Base-by-base conservation (phyloP, 768 basidiomycete species). In the Tricholoma hemisulphureum region DNA sequence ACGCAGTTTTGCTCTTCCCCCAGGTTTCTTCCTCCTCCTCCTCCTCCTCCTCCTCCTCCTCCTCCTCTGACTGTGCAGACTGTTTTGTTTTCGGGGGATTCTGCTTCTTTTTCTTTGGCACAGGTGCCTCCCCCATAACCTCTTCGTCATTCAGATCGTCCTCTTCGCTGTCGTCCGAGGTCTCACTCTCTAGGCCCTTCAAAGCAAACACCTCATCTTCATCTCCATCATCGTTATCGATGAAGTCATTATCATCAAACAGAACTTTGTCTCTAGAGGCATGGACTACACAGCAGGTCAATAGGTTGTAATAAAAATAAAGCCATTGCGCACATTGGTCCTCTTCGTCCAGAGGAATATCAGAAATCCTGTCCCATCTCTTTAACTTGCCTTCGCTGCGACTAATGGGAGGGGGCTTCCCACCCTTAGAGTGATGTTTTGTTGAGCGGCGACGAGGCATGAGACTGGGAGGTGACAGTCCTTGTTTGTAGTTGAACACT, bases 141-240 rank as follows among this genome's bases (percentile, higher is more conserved):
- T 73, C 43, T 34, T 58, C 62, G 64, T 72, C 65, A 63, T 69
- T 57, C 60, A 72, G 63, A 3, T 76, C 74, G 0, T 70, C 71
- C 23, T 68, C 63, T 24, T 64, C 67, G 5, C 66, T 57, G 4
- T 65, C 59, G 11, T 61, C 67, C 4, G 68, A 73, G 21, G 75
- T 72, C 14, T 80, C 78, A 8, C 80, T 74, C 9, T 80, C 76
- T 58, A 93, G 62, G 20, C 85, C 87, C 51, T 83, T 80, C 59
- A 91, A 68, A 7, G 83, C 83, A 63, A 95, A 89, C n/a, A 95
- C 89, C 67, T 95, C 91, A 23, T 93, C 89, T 34, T 88, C 88
- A 13, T 86, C 85, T 14, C 75, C 83, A 23, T 76, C 72, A 24
- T 85, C 83, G 11, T 85, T 83, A 14, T 74, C 77, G 20, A 67